Base-by-base conservation (phyloP, 2,329 filamentous ascomycete species). In the Esteya vermicola region DNA sequence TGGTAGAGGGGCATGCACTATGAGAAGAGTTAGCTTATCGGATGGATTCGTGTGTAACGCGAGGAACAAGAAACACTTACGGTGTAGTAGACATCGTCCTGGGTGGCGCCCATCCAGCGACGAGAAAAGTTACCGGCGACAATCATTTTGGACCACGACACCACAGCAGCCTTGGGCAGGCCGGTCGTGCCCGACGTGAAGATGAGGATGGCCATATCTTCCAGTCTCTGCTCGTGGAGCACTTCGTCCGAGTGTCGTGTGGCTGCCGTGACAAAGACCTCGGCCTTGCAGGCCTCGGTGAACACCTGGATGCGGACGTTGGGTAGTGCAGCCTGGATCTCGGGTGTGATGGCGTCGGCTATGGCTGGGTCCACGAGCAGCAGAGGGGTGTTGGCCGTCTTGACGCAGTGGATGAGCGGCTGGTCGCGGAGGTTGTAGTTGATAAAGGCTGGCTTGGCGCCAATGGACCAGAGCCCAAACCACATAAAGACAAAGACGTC, bases 1-100 rank as follows among this genome's bases (percentile, higher is more conserved):
- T 94, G 86, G 54, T 94, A 93, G 7, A 94, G 67, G 0, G 86
- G 86, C 84, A 94, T 93, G 42, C 79, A 79, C 78, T 83, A 18
- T 26, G n/a, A 31, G 9, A 9, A 3, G n/a, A 19, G 16, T 34
- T 14, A 21, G n/a, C 16, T 10, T n/a, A n/a, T n/a, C n/a, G n/a
- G n/a, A n/a, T n/a, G n/a, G n/a, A n/a, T n/a, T n/a, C n/a, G n/a
- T n/a, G n/a, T n/a, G n/a, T n/a, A n/a, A n/a, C n/a, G n/a, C n/a
- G n/a, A n/a, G n/a, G n/a, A n/a, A n/a, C n/a, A n/a, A n/a, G n/a
- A n/a, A n/a, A n/a, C n/a, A 51, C 65, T 53, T 67, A 80, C 78
- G 12, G 83, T 88, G 53, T 85, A 89, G 53, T 85, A 77, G 26
- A 81, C 67, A 52, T 93, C 85, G 2, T 65, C 64, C 2, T 63